These are phyloP conservation scores for Aspergillaceae sp. DNA, from an alignment of 2,329 filamentous ascomycete species.

Conservation along the genomic window DNA sequence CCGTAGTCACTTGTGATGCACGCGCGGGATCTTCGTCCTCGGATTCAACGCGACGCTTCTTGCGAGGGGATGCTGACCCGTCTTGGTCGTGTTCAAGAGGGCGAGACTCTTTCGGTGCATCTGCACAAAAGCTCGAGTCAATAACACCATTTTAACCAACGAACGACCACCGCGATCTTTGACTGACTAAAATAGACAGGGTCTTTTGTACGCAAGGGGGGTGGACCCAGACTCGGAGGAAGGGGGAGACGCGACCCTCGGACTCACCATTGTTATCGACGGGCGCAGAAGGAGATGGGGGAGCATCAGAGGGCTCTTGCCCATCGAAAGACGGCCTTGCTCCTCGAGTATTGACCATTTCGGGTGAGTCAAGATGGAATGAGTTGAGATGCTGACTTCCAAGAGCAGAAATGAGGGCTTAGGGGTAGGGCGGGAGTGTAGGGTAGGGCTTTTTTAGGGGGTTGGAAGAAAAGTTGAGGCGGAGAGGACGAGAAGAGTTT, in stretches of 20 bases:
- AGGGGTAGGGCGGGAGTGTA: slow-evolving; percentile 40
- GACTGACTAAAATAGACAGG: not conserved
- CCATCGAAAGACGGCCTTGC: slow-evolving; percentile 22
- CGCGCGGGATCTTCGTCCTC: slow-evolving; percentile 16
- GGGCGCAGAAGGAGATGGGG: slow-evolving; percentile 19
- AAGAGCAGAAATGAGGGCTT: slow-evolving; percentile 42
- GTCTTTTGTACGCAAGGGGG: not conserved
- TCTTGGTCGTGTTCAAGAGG: slow-evolving; percentile 21
- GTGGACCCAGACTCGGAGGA: not conserved
- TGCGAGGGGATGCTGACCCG: slow-evolving; percentile 25
- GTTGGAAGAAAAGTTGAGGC: slow-evolving; percentile 12
- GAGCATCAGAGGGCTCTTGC: slow-evolving; percentile 19
- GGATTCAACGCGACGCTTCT: slow-evolving; percentile 33
- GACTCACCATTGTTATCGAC: slow-evolving; percentile 28
- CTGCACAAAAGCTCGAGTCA: slow-evolving; percentile 6
- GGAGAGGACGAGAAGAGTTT: slow-evolving; percentile 15
- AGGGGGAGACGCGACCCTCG: slow-evolving; percentile 1
- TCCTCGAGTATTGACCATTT: slow-evolving; percentile 27
- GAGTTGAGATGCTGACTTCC: slow-evolving; percentile 27
- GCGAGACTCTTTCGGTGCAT: slow-evolving; percentile 24
- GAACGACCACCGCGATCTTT: not conserved
- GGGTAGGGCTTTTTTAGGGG: slow-evolving; percentile 33
- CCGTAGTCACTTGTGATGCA: slow-evolving; percentile 8
- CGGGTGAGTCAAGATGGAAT: slow-evolving; percentile 14
- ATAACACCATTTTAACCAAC: not conserved